A percentile compares a stretch with the other conserved stretches of the same genome.
These are phyloP conservation scores for Aspergillus ostianus DNA, from an alignment of 495 filamentous ascomycete genomes.

Conservation along the genomic window DNA sequence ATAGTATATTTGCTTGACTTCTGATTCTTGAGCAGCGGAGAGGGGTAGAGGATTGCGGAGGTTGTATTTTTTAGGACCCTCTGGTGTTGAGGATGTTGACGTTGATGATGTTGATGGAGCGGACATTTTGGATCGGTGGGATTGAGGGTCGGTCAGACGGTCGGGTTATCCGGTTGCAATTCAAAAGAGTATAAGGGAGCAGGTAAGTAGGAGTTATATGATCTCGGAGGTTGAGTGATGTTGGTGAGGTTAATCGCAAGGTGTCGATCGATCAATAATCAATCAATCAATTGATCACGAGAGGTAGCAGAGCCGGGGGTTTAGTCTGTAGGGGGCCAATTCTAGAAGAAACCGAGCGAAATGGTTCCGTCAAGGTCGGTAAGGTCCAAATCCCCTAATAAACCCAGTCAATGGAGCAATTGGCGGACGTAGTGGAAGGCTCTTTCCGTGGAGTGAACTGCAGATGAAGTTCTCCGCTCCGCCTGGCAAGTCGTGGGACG, in stretches of 20 bases:
- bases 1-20: slow-evolving; percentile 88
- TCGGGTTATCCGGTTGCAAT: background rate
- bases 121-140: background rate
- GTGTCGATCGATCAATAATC: background rate
- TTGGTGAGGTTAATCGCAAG: background rate
- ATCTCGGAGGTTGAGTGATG: background rate
- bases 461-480: slow-evolving; percentile 1
- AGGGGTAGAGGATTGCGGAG: slow-evolving; percentile 85
- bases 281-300: background rate
- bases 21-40: slow-evolving; percentile 83
- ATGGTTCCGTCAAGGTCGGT: background rate
- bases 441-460: background rate
- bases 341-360: no score
- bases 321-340: background rate
- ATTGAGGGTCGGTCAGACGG: background rate
- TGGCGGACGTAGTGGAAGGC: background rate
- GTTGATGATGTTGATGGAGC: slow-evolving; percentile 4
- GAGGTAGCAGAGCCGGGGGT: background rate
- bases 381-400: no score
- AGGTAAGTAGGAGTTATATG: background rate
- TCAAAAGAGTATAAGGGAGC: background rate
- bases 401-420: background rate
- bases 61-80: slow-evolving; percentile 32
- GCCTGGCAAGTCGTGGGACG: background rate
- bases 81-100: background rate